Conservation (phyloP, 2,329 filamentous ascomycete genomes). For the Teratosphaeriaceae sp. region DNA sequence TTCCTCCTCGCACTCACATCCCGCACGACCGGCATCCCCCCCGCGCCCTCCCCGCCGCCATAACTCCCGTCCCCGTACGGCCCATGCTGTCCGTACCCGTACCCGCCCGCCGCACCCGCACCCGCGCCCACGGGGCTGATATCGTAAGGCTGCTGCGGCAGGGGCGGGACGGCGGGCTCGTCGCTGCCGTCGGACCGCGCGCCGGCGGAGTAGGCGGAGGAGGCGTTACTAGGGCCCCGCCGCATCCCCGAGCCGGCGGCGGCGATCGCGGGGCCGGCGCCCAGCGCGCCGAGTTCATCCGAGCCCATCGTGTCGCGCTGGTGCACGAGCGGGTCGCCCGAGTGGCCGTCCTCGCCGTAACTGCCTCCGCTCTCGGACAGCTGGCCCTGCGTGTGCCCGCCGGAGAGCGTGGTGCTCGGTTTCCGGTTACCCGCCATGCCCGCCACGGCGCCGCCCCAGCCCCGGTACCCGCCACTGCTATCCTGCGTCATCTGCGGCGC, state of each 20-base stretch:
- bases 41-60: conserved; percentile 48
- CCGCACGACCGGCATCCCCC: conserved; percentile 73
- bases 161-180: too few relatives aligned
- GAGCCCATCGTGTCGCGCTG: conserved; percentile 54
- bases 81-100: conserved; percentile 48
- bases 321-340: conserved; percentile 54
- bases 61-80: conserved; percentile 52
- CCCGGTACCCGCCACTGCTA: conserved; percentile 72
- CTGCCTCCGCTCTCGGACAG: conserved; percentile 62
- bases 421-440: conserved; percentile 53
- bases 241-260: conserved; percentile 58
- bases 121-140: conserved; percentile 13
- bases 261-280: conserved; percentile 56
- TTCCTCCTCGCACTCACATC: conserved; percentile 90
- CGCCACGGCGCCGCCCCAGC: conserved; percentile 70
- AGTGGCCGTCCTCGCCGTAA: conserved; percentile 47
- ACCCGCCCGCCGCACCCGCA: conserved; percentile 25
- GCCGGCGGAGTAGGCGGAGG: conserved; percentile 85
- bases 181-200: conserved; percentile 63
- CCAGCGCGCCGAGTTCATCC: conserved; percentile 78
- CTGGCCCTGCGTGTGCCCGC: conserved; percentile 46
- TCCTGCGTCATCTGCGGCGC: conserved; percentile 69
- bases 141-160: conserved; percentile 18
- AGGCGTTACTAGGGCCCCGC: conserved; percentile 89
- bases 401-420: conserved; percentile 81